phyloP scores from a whole-genome alignment of 192 early-diverging fungal species.

The Pilobolus umbonatus region DNA sequence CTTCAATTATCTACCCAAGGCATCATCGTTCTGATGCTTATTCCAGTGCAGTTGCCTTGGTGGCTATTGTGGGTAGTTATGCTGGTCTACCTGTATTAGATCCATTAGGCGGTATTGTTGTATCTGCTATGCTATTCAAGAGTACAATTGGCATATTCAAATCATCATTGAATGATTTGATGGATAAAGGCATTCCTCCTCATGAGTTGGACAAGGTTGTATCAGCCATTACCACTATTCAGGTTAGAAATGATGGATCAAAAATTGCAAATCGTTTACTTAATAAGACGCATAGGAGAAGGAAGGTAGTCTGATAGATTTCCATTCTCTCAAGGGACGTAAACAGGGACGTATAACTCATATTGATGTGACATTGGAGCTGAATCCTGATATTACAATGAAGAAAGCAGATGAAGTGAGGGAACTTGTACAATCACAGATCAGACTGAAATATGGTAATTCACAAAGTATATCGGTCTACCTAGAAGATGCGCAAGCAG shows the following conservation, averaged over 20 bases:
- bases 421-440: conserved; percentile 14
- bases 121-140: conserved; percentile 66
- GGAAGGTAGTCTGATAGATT: conserved; percentile 34
- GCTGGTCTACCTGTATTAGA: conserved; percentile 68
- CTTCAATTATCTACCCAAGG: conserved; percentile 31
- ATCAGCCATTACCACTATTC: conserved; percentile 20
- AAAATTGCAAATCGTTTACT: neutral
- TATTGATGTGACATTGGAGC: conserved; percentile 48
- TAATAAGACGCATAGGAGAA: neutral
- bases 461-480: conserved; percentile 37
- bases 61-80: conserved; percentile 68
- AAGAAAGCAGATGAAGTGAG: conserved; percentile 40
- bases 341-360: conserved; percentile 55
- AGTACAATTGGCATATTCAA: conserved; percentile 51
- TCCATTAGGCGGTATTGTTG: conserved; percentile 70
- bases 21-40: conserved; percentile 79
- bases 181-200: conserved; percentile 28
- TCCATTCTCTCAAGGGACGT: conserved; percentile 43
- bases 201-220: conserved; percentile 24
- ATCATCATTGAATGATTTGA: conserved; percentile 36
- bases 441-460: conserved; percentile 30
- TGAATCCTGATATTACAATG: conserved; percentile 44
- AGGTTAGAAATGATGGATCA: conserved; percentile 16
- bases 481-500: conserved; percentile 33
- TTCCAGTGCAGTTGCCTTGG: conserved; percentile 67